Percentiles rank a stretch among this genome's conserved stretches.
Evolutionary conservation across 148 eudicot genomes (phyloP).

Genomic region (Chenopodium quinoa): DNA sequence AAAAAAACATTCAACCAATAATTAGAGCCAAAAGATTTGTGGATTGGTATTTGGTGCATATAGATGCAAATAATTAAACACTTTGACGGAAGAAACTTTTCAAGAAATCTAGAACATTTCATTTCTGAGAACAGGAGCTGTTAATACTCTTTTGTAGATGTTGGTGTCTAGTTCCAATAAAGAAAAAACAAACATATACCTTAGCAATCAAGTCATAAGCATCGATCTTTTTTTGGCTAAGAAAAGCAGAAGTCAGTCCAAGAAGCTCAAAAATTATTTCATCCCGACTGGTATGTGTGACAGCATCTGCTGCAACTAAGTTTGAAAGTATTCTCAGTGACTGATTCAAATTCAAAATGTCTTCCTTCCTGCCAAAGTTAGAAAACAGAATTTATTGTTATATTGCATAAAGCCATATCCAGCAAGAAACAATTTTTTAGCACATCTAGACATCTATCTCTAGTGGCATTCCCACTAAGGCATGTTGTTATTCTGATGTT

Average conservation of each 20-base stretch:
- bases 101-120: neutral
- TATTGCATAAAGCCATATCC: neutral
- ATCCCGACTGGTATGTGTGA: constrained; percentile 53
- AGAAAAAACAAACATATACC: constrained; percentile 38
- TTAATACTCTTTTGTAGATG: neutral
- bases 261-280: constrained; percentile 76
- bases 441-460: too few species aligned
- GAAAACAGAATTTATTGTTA: neutral
- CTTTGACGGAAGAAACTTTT: neutral
- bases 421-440: neutral
- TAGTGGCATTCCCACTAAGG: neutral
- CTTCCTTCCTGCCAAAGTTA: constrained; percentile 46
- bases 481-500: neutral
- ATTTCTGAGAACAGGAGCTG: neutral
- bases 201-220: constrained; percentile 64
- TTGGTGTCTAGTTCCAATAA: neutral
- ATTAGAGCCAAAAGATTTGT: neutral
- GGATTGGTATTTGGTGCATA: neutral
- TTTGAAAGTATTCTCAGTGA: constrained; percentile 83
- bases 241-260: constrained; percentile 52
- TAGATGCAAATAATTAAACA: neutral
- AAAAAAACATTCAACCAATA: too few species aligned
- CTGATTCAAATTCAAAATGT: constrained; percentile 53
- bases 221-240: constrained; percentile 50
- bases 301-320: constrained; percentile 77